phyloP scores from a whole-genome alignment of 2,329 filamentous ascomycete species.

The Pseudopithomyces chartarum region DNA sequence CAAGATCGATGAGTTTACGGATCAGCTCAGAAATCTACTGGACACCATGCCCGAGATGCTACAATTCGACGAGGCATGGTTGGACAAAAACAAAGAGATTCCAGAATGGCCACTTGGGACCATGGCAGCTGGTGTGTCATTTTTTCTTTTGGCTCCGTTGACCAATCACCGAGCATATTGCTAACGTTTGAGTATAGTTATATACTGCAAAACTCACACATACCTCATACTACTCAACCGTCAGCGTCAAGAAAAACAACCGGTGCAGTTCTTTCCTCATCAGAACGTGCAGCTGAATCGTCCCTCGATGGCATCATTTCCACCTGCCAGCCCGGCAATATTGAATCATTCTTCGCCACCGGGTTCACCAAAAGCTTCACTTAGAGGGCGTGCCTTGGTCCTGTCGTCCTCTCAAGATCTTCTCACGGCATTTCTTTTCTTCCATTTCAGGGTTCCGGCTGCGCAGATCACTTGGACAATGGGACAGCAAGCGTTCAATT shows the following conservation, averaged over 20 bases:
- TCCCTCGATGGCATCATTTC: conserved; percentile 14
- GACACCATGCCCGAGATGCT: conserved; percentile 55
- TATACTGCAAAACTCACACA: conserved; percentile 55
- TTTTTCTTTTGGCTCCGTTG: background rate
- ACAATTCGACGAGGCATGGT: conserved; percentile 54
- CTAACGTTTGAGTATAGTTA: conserved; percentile 42
- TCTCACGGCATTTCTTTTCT: conserved; percentile 53
- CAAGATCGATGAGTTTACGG: conserved; percentile 55
- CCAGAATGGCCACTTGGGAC: conserved; percentile 55
- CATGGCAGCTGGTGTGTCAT: conserved; percentile 50
- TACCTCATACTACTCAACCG: conserved; percentile 56
- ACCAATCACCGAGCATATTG: background rate
- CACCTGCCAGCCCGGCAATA: conserved; percentile 16
- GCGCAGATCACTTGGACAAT: conserved; percentile 56
- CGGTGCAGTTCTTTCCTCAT: background rate
- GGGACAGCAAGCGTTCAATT: conserved; percentile 57
- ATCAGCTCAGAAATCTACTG: conserved; percentile 48
- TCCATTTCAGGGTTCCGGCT: conserved; percentile 49
- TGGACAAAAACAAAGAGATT: conserved; percentile 41
- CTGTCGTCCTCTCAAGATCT: conserved; percentile 49
- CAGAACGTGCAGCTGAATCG: background rate
- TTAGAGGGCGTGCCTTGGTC: conserved; percentile 48
- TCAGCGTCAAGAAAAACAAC: conserved; percentile 42
- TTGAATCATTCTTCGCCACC: conserved; percentile 20
- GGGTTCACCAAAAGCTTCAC: conserved; percentile 20